Conservation (phyloP, 2,329 filamentous ascomycete genomes). For the Zymoseptoria brevis region DNA sequence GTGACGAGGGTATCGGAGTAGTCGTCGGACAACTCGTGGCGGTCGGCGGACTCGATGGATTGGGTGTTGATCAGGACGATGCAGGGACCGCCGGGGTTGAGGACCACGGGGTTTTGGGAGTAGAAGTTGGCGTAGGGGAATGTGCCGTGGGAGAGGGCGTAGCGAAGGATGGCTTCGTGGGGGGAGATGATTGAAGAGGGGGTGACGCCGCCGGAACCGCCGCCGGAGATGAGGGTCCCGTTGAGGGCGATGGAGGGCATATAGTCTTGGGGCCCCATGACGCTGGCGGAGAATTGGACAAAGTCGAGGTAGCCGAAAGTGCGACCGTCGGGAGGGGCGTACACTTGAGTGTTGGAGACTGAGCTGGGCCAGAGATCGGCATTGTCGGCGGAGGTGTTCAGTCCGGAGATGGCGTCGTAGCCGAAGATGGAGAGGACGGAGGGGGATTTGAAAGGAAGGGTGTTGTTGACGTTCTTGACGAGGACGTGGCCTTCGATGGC, state of each 20-base stretch:
- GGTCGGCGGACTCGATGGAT: conserved; percentile 23
- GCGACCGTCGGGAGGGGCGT: conserved; percentile 5
- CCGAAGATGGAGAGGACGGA: conserved; percentile 44
- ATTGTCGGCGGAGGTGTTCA: conserved; percentile 9
- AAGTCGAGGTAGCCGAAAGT: conserved; percentile 9
- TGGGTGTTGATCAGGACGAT: conserved; percentile 28
- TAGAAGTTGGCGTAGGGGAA: conserved; percentile 20
- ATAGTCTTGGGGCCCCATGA: conserved; percentile 3
- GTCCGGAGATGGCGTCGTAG: conserved; percentile 21
- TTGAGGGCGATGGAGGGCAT: conserved; percentile 19
- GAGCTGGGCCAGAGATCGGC: conserved; percentile 6
- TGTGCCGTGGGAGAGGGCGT: conserved; percentile 22
- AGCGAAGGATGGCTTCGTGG: conserved; percentile 21
- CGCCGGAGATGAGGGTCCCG: conserved; percentile 25
- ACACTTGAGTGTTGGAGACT: conserved; percentile 12
- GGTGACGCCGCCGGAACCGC: conserved; percentile 23
- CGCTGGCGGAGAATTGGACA: conserved; percentile 5
- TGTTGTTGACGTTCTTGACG: conserved; percentile 50
- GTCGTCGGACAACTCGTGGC: conserved; percentile 19
- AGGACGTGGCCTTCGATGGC: conserved; percentile 56
- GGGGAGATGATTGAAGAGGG: conserved; percentile 21
- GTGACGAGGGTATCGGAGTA: conserved; percentile 23
- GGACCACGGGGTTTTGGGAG: conserved; percentile 18
- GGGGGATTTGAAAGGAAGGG: conserved; percentile 45
- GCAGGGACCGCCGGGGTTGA: conserved; percentile 20